These are phyloP conservation scores for Colletotrichum sp. DNA, from an alignment of 2,329 filamentous ascomycete genomes.

Conservation along the genomic window DNA sequence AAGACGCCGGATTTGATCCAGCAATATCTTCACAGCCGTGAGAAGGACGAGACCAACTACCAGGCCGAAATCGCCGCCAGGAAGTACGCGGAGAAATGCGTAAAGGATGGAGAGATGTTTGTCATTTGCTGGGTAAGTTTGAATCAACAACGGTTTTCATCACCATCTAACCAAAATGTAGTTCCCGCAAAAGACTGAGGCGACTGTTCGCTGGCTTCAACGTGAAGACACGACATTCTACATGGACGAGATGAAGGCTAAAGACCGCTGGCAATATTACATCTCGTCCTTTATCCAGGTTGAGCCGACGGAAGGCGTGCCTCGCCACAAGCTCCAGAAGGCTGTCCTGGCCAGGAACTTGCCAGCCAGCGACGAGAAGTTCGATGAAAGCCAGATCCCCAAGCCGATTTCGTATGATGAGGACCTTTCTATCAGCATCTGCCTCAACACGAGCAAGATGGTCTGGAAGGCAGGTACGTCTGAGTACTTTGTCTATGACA, in stretches of 20 bases:
- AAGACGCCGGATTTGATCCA: conserved; percentile 91
- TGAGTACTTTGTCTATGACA: conserved; percentile 76
- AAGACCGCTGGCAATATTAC: conserved; percentile 92
- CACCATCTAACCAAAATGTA: conserved; percentile 39
- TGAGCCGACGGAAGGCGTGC: conserved; percentile 84
- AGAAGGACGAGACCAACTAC: conserved; percentile 85
- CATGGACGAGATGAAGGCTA: conserved; percentile 84
- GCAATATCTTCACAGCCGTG: conserved; percentile 82
- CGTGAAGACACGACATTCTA: conserved; percentile 80
- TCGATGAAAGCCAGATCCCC: conserved; percentile 66
- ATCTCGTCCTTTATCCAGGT: conserved; percentile 89
- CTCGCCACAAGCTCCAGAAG: conserved; percentile 67
- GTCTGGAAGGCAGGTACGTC: conserved; percentile 74
- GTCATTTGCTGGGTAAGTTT: conserved; percentile 83
- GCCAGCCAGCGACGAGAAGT: conserved; percentile 64
- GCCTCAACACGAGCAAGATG: conserved; percentile 79
- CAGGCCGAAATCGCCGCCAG: conserved; percentile 88
- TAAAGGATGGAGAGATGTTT: conserved; percentile 93
- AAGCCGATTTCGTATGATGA: conserved; percentile 69
- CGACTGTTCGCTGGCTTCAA: conserved; percentile 74
- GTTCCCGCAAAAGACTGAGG: conserved; percentile 72
- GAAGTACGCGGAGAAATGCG: conserved; percentile 89
- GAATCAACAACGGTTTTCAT: not conserved
- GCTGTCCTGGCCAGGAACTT: conserved; percentile 75
- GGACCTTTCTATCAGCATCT: conserved; percentile 74